Base-by-base conservation (phyloP, 1,139 yeast species). In the Yamadazyma dendronema region DNA sequence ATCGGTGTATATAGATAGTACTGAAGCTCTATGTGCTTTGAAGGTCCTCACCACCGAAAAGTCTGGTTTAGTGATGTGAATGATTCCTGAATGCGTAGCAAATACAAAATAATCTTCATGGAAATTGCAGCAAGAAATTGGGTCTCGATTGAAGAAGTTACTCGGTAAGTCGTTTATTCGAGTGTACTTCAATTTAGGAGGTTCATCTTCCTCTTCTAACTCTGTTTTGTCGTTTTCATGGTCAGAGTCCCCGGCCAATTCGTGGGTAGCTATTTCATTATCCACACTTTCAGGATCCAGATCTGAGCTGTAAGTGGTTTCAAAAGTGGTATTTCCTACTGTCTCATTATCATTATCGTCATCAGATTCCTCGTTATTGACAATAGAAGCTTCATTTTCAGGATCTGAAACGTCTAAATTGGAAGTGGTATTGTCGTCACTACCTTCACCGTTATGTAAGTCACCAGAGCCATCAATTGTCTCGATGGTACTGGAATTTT, bases 61-160 rank as follows among this genome's bases (percentile, higher is more conserved):
- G 30, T 80, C 77, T 0, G 85, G 72, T 10, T 67, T 67, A 2
- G 85, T 74, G 10, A 92, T 62, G 49, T 87, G 90, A 3, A 92
- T 58, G 3, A 85, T 59, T 0, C 98, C 98, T 0, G 94, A 79
- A 51, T 92, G 97, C 1, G 97, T 87, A 1, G 95, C 97, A 64
- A 89, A 84, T 12, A 85, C 78, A 48, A 84, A 77, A 31, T 80
- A 70, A 2, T 66, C 57, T 3, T 80, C 85, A 38, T 75, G 73
- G 40, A 84, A 74, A 12, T 69, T 62, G 44, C 84, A 75, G 0
- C 89, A 65, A 1, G 97, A 86, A 1, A 92, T 74, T 0, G 95
- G 85, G 52, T 92, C 97, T 33, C 77, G 74, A 30, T 61, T 63
- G 59, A 89, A 85, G 49, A 89, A 79, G 14, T 77, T 72, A 1